A percentile compares a stretch with the other conserved stretches of the same genome.
Evolutionary conservation across 345 rosid genomes (phyloP).

Genomic region (Eucalyptus victrix): DNA sequence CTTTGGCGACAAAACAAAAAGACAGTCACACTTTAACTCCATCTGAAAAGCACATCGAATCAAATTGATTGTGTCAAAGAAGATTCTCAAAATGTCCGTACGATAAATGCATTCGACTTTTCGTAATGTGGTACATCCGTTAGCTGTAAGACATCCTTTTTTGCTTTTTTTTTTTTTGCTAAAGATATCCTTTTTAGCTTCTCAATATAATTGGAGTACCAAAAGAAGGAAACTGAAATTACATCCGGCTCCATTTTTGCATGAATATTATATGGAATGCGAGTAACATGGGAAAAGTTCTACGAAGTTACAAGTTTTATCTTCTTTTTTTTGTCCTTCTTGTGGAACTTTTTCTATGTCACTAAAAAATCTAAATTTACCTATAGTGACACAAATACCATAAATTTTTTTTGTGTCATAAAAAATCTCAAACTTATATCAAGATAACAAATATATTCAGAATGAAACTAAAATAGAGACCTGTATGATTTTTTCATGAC

Average conservation of each 20-base stretch:
- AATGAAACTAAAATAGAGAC: too few species aligned
- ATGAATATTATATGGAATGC: neutral
- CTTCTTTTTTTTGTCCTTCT: neutral
- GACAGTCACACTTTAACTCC: neutral
- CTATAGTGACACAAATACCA: too few species aligned
- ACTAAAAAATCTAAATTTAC: too few species aligned
- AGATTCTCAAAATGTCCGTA: neutral
- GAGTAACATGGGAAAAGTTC: neutral
- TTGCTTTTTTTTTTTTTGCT: neutral
- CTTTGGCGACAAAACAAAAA: neutral
- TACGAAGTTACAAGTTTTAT: neutral
- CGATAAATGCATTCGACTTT: neutral
- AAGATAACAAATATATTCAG: too few species aligned
- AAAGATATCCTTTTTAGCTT: neutral
- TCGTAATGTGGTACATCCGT: neutral
- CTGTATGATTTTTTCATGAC: too few species aligned
- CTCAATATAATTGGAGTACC: neutral
- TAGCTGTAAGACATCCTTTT: neutral
- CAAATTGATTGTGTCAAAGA: neutral
- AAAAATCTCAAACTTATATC: rapidly evolving
- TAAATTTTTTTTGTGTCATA: too few species aligned
- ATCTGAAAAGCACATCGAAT: neutral
- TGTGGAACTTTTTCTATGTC: too few species aligned
- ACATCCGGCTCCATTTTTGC: neutral
- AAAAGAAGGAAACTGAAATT: neutral